Evolutionary conservation across 2,329 filamentous ascomycete species (phyloP), one percentile per base, ranked within the genome.

Genomic region (Macrophomina tecta): DNA sequence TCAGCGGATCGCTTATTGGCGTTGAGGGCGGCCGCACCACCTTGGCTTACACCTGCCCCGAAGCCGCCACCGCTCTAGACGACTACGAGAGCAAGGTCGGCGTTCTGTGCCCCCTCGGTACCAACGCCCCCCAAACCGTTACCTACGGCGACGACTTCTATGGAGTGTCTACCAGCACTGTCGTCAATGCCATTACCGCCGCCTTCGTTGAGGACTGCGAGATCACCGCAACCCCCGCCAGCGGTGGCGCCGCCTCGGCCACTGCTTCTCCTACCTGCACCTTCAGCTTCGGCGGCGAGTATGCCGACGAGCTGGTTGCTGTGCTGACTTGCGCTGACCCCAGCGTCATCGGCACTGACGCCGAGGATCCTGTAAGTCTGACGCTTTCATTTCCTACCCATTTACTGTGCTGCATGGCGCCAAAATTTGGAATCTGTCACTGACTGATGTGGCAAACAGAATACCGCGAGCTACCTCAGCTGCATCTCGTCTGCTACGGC

Each of bases 31-130:
- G 45, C 11, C 32, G 61, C 48, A 64, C 61, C 32, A 63, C 60
- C 7, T 4, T 63, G 7, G 60, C 34, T 4, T 63, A 51, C 60
- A 12, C 34, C 7, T 63, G 60, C 46, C n/a, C 46, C 23, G 8
- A n/a, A 7, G 46, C 18, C 32, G 48, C 61, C 34, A 9, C 18
- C 23, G 12, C 36, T 8, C 3, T 64, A 18, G 28, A 18, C 18
- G 48, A 53, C 48, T 64, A 32, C 46, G n/a, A 32, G 42, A 53
- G 18, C 61, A 32, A 16, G 11, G 34, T 64, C 61, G 61, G 61
- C 32, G 61, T 45, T 6, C 48, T 64, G 9, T 64, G 61, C 48
- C 61, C 61, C 12, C 9, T 53, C n/a, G 14, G 18, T 34, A 28
- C 34, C 61, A 52, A 45, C 48, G 4, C 1, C 61, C 34, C 61